Evolutionary conservation across 495 filamentous ascomycete genomes (phyloP).

Genomic region (Thermochaetoides thermophila): DNA sequence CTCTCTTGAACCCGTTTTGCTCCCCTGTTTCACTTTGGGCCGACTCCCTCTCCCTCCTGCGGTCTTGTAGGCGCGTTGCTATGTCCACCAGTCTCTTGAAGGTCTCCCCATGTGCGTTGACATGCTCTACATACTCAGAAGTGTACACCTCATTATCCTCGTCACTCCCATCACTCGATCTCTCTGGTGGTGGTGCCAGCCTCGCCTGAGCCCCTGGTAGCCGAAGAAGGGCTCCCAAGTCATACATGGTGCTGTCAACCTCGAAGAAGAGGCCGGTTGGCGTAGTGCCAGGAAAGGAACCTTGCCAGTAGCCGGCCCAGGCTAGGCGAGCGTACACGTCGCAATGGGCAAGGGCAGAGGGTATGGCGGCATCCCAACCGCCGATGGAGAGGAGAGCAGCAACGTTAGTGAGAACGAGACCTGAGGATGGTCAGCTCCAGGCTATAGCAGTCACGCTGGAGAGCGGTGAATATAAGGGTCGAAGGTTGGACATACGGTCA

Average conservation of each 20-base stretch:
- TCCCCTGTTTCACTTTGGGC: constrained; percentile 38
- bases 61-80: constrained; percentile 26
- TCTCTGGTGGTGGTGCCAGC: no score
- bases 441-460: no score
- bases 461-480: no score
- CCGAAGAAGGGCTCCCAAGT: constrained; percentile 32
- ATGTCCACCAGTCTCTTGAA: constrained; percentile 21
- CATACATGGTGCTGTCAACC: constrained; percentile 29
- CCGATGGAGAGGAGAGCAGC: constrained; percentile 36
- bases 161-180: constrained; percentile 12
- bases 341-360: constrained; percentile 39
- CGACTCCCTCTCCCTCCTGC: constrained; percentile 41
- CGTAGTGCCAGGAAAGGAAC: constrained; percentile 28
- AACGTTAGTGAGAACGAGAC: constrained; percentile 40
- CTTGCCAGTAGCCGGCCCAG: constrained; percentile 37
- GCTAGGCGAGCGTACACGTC: constrained; percentile 34
- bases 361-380: constrained; percentile 47
- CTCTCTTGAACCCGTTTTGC: constrained; percentile 39
- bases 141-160: constrained; percentile 11
- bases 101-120: constrained; percentile 20
- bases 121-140: constrained; percentile 8
- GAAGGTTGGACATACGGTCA: no score
- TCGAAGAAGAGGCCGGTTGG: constrained; percentile 35
- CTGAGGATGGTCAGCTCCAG: no score
- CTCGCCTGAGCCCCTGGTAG: constrained; percentile 13